Conservation (phyloP, 1,284 basidiomycete species). For the Trametes sp. region DNA sequence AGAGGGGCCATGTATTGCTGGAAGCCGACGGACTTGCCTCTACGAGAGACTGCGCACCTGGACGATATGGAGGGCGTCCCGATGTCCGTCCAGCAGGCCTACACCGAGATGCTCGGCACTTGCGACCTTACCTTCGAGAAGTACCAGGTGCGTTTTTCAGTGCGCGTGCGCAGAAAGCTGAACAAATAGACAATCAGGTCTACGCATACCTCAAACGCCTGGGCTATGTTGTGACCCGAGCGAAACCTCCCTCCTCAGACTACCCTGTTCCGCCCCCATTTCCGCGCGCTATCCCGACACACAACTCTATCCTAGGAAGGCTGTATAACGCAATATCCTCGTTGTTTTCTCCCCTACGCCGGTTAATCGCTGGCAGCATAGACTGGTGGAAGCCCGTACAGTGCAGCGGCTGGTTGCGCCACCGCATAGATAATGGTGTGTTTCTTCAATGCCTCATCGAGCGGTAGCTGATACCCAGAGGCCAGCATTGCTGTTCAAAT, state of each 20-base stretch:
- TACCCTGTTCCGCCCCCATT: conserved; percentile 63
- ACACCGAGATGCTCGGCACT: conserved; percentile 80
- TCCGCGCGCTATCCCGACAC: not conserved
- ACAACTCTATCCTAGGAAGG: conserved; percentile 41
- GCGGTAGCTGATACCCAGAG: not conserved
- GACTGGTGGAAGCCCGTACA: conserved; percentile 70
- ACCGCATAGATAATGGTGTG: conserved; percentile 58
- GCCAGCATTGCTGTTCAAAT: conserved; percentile 74
- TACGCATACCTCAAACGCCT: conserved; percentile 92
- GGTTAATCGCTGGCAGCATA: conserved; percentile 41
- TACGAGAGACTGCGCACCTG: conserved; percentile 40
- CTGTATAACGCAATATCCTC: conserved; percentile 47
- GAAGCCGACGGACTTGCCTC: conserved; percentile 49
- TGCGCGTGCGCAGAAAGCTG: not conserved
- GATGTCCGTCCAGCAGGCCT: conserved; percentile 94
- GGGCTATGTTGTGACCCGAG: conserved; percentile 88
- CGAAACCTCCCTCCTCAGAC: conserved; percentile 63
- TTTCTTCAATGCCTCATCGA: conserved; percentile 6
- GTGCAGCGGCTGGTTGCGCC: conserved; percentile 53
- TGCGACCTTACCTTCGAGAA: conserved; percentile 83
- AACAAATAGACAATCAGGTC: conserved; percentile 58
- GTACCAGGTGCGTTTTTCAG: conserved; percentile 73
- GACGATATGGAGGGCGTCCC: conserved; percentile 66
- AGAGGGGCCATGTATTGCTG: conserved; percentile 88
- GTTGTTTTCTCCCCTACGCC: conserved; percentile 43